Evolutionary conservation across 1,284 basidiomycete genomes (phyloP), one percentile per base, ranked within the genome.

Genomic region (Papiliotrema laurentii): DNA sequence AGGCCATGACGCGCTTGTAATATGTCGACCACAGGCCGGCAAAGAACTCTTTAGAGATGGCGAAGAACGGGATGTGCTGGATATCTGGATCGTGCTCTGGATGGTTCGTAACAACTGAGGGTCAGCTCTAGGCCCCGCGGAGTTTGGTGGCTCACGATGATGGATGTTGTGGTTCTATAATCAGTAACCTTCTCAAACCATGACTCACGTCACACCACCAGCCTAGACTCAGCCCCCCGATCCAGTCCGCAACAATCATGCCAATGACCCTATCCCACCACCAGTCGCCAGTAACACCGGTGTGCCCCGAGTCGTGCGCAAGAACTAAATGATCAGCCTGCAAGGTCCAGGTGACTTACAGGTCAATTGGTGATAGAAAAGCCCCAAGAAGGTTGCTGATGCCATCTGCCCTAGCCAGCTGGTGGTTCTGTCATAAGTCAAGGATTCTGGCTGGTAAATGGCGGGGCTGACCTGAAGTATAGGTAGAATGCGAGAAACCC

Each of bases 31-130:
- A 96, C 2, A 97, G 75, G 21, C 82, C 85, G 40, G 79, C 77
- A 68, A 96, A 83, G 76, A 97, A 98, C 31, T 80, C 80, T 6
- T 89, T 84, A 4, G 89, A 87, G 62, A 97, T 90, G 54, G 93
- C 94, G 64, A 99, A 87, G 78, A 98, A 97, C 21, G 94, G 94
- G 42, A 98, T 79, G 72, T 98, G 93, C 73, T 94, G 80, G 48
- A 81, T 81, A 53, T 81, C 93, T 2, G 90, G 89, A 69, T 82
- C 93, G 83, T 99, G 96, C 51, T 94, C 87, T 3, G 92, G 92
- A 64, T 97, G 92, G 66, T 98, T 98, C 28, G 94, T 89, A 49
- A 97, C 90, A 45, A 97, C 89, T 91, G 56, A 24, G 10, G 27
- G 49, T 37, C 43, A 47, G 22, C 19, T 13, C 25, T n/a, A 38